Evolutionary conservation across 495 filamentous ascomycete genomes (phyloP), one percentile per base, ranked within the genome.

Genomic region (Xylaria castorea): DNA sequence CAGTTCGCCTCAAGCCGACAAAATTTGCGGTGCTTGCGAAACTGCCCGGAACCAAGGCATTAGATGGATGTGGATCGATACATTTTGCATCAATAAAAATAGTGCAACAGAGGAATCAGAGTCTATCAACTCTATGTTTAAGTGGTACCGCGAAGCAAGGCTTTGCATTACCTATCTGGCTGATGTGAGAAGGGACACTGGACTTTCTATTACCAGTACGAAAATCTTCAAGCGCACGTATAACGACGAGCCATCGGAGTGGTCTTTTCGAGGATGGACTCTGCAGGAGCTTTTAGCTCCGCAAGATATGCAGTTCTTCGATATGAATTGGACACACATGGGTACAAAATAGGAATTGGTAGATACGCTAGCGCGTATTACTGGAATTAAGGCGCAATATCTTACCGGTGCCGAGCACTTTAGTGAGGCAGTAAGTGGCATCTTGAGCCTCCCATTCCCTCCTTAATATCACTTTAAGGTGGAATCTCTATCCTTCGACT

Each of bases 201-300:
- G 25, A 11, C 25, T 34, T 7, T 44, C 63, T 50, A 50, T 36
- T 14, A 51, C 63, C 3, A 51, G 42, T 34, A 12, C 63, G 5
- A 36, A 27, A 11, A 50, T 50, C 27, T 66, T 66, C 44, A 32
- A 66, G 22, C 40, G 63, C 11, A 34, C 18, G 22, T 48, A 30
- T 14, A 36, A 20, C 30, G 44, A 65, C 9, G 42, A 65, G 62
- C 40, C 40, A 25, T n/a, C 74, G 44, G 73, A 70, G 3, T 84
- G 83, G 82, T 84, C 83, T 57, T 77, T 69, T 2, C 70, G 83
- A 38, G 83, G 83, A 0, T 85, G 80, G 80, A 83, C 81, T 1
- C 66, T 84, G 34, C 80, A 84, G 48, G 81, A 84, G 67, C 78
- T 84, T 0, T 60, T 85, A 4, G 79, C 81, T 0, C 79, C 80